Base-by-base conservation (phyloP, 352 stramenopile genomes). In the Bremia lactucae region DNA sequence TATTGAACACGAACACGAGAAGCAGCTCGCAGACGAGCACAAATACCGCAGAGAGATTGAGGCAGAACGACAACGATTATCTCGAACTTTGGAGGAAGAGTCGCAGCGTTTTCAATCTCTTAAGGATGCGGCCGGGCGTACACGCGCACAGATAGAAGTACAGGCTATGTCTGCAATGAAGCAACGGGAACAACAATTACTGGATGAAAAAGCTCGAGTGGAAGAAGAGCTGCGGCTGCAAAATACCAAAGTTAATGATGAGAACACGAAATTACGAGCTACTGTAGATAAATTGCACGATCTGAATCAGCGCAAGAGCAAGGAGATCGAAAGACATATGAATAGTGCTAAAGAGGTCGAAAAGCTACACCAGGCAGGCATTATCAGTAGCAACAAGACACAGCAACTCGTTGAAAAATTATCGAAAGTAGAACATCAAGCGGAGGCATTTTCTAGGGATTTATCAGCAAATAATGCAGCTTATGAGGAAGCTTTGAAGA, bases 251-350 rank as follows among this genome's bases (percentile, higher is more conserved):
- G 54, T 76, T 25, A 62, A 66, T 20, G 43, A 65, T n/a, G 57
- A 72, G 14, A 71, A 65, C 23, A 41, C 36, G 7, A 59, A 81
- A 23, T 42, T 88, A 3, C 46, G 59, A 13, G 41, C 56, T 6
- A 62, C 72, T 23, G 49, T 77, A 10, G 52, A 78, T n/a, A 68
- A 51, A 8, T 28, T 83, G 7, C 67, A 76, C 36, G 61, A 72
- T 13, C 51, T 71, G 2, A 81, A 55, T 24, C 50, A 59, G 31
- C 65, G 68, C 35, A 75, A 85, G 46, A 76, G 55, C 41, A 59
- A 58, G 2, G 68, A 87, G 38, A 65, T 87, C 24, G 51, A 46
- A 3, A 68, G 65, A 22, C 28, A 83, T 21, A 72, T 81, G 57
- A 46, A 42, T 31, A 59, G 28, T 3, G 65, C 65, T 14, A 65